Percentiles rank a stretch among this genome's conserved stretches.
Evolutionary conservation across 352 stramenopile species (phyloP).

Genomic region (Phytophthora sojae): DNA sequence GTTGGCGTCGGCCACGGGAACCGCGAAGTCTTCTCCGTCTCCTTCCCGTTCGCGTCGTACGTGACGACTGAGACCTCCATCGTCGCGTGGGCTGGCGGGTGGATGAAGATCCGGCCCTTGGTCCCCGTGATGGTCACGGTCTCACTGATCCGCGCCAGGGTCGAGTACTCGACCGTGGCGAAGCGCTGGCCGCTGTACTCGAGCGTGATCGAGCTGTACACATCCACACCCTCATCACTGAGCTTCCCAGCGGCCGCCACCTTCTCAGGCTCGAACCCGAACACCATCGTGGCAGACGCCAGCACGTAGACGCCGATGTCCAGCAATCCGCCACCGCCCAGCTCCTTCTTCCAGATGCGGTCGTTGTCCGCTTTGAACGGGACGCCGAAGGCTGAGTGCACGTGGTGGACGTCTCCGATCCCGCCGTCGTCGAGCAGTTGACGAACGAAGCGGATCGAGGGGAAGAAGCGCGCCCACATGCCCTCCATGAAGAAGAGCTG

Average conservation of each 20-base stretch:
- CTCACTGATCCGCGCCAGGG: slow-evolving; percentile 66
- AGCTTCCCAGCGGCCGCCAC: slow-evolving; percentile 58
- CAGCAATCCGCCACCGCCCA: slow-evolving; percentile 80
- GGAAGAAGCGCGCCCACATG: slow-evolving; percentile 90
- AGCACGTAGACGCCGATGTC: slow-evolving; percentile 88
- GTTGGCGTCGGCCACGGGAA: slow-evolving; percentile 32
- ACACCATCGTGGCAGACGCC: slow-evolving; percentile 72
- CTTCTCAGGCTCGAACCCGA: slow-evolving; percentile 55
- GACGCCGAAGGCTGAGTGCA: slow-evolving; percentile 46
- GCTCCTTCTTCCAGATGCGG: slow-evolving; percentile 72
- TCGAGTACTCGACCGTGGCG: slow-evolving; percentile 68
- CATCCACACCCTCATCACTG: slow-evolving; percentile 56
- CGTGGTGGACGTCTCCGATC: slow-evolving; percentile 62
- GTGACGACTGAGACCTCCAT: slow-evolving; percentile 29
- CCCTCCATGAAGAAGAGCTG: slow-evolving; percentile 76
- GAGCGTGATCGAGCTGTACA: slow-evolving; percentile 66
- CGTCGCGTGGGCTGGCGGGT: slow-evolving; percentile 41
- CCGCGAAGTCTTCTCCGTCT: slow-evolving; percentile 21
- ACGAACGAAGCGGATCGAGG: slow-evolving; percentile 60
- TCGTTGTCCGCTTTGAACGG: slow-evolving; percentile 44
- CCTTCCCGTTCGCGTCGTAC: slow-evolving; percentile 9
- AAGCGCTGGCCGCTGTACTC: slow-evolving; percentile 62
- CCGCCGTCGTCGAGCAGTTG: slow-evolving; percentile 45
- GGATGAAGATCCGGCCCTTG: slow-evolving; percentile 73
- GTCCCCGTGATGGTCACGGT: slow-evolving; percentile 73